phyloP scores from a whole-genome alignment of 345 rosid species.

The Punica granatum region DNA sequence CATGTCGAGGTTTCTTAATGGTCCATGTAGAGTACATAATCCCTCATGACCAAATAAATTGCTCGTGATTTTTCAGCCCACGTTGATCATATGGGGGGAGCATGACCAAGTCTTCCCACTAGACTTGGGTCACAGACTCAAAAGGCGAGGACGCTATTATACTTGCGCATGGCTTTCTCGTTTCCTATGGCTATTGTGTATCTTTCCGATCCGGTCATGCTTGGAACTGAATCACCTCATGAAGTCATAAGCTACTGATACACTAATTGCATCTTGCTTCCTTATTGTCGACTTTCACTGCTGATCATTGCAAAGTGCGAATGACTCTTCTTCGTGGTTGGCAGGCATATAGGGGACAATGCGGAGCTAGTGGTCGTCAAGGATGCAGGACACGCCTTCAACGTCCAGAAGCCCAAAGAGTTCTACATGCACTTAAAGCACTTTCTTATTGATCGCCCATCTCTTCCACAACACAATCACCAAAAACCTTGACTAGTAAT shows the following conservation, averaged over 20 bases:
- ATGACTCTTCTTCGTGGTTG: background rate
- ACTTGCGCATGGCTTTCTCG: no score
- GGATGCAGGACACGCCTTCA: conserved; percentile 61
- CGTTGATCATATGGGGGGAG: conserved; percentile 78
- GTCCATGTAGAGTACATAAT: background rate
- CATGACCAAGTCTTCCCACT: conserved; percentile 60
- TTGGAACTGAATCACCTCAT: no score
- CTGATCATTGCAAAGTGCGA: background rate
- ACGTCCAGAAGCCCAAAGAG: conserved; percentile 44
- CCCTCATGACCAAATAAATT: background rate
- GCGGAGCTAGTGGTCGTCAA: conserved; percentile 47
- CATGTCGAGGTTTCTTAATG: background rate
- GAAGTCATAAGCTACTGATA: no score
- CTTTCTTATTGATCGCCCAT: background rate
- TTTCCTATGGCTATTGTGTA: no score
- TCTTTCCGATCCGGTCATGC: no score
- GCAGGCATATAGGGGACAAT: conserved; percentile 54
- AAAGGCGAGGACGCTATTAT: conserved; percentile 26
- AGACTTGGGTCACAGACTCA: conserved; percentile 57
- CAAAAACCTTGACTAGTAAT: no score
- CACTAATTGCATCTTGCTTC: no score
- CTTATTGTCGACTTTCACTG: background rate
- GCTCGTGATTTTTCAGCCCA: conserved; percentile 30
- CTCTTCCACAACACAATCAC: background rate
- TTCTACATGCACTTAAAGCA: conserved; percentile 37